A percentile compares a stretch with the other conserved stretches of the same genome.
phyloP scores from a whole-genome alignment of 2,329 filamentous ascomycete species.

The Mycosphaerelloides madeirae region DNA sequence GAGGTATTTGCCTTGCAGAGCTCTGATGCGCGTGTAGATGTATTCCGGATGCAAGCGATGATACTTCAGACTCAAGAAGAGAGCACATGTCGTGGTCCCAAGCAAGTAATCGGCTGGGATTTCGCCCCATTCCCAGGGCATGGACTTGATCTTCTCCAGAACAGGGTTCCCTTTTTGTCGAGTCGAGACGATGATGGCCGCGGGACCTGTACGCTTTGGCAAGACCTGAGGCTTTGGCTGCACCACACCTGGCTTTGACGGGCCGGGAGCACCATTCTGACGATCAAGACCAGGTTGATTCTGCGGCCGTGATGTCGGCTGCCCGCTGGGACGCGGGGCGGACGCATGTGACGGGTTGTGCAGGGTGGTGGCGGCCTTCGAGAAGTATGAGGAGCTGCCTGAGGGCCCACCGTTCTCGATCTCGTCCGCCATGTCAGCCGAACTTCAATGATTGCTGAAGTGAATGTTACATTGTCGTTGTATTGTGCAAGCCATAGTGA shows the following conservation, averaged over 20 bases:
- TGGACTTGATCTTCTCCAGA: constrained; percentile 70
- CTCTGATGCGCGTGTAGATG: constrained; percentile 87
- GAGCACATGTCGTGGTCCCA: constrained; percentile 78
- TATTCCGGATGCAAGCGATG: constrained; percentile 97
- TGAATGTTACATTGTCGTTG: too few species aligned
- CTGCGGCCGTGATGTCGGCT: constrained; percentile 8
- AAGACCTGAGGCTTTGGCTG: constrained; percentile 89
- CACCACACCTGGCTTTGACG: constrained; percentile 25
- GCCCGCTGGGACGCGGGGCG: constrained; percentile 1
- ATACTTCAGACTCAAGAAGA: constrained; percentile 94
- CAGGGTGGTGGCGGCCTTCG: constrained; percentile 18
- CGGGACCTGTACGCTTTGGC: constrained; percentile 60
- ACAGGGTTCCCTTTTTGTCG: constrained; percentile 95
- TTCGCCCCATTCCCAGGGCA: constrained; percentile 95
- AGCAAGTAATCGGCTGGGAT: constrained; percentile 93
- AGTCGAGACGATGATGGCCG: constrained; percentile 81
- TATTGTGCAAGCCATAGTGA: neutral
- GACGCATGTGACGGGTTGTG: constrained; percentile 14
- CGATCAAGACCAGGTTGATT: constrained; percentile 19
- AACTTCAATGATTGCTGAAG: neutral
- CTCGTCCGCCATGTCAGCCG: constrained; percentile 21
- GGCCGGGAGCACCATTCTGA: constrained; percentile 14
- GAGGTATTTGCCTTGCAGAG: constrained; percentile 77
- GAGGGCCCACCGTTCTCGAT: constrained; percentile 21
- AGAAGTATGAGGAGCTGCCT: constrained; percentile 9